Evolutionary conservation across 2,329 filamentous ascomycete species (phyloP).

Genomic region (Hypoxylon sp.): DNA sequence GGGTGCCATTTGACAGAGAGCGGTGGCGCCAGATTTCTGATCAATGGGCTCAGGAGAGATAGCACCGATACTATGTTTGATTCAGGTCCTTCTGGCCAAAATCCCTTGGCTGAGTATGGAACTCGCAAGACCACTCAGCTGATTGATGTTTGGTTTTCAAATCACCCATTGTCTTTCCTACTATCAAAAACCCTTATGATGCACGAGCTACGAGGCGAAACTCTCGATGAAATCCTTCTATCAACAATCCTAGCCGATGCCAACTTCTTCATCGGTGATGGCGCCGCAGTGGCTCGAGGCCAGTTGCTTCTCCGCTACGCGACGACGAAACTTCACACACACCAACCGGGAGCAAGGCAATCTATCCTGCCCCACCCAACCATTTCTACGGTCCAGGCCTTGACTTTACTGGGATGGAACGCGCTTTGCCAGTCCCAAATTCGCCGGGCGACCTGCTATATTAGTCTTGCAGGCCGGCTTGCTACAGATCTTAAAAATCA

Average conservation of each 20-base stretch:
- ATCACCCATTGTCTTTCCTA: constrained; percentile 17
- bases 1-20: constrained; percentile 11
- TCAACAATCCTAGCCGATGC: constrained; percentile 13
- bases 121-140: constrained; percentile 16
- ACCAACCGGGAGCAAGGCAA: constrained; percentile 12
- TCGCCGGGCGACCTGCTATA: constrained; percentile 16
- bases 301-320: constrained; percentile 14
- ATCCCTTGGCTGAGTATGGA: constrained; percentile 17
- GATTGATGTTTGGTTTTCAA: constrained; percentile 22
- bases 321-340: constrained; percentile 7
- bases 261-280: constrained; percentile 17
- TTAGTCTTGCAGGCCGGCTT: constrained; percentile 8
- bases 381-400: constrained; percentile 15
- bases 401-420: constrained; percentile 18
- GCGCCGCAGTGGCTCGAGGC: constrained; percentile 3
- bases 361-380: constrained; percentile 17
- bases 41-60: constrained; percentile 10
- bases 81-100: not conserved
- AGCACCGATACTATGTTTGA: constrained; percentile 21
- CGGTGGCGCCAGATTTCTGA: constrained; percentile 12
- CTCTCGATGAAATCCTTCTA: constrained; percentile 15
- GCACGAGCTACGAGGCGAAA: constrained; percentile 19
- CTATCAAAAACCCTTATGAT: constrained; percentile 17
- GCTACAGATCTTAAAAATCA: constrained; percentile 15
- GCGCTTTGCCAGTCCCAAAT: constrained; percentile 21